Base-by-base conservation (phyloP, 441 rosid species). In the Viola pubescens region DNA sequence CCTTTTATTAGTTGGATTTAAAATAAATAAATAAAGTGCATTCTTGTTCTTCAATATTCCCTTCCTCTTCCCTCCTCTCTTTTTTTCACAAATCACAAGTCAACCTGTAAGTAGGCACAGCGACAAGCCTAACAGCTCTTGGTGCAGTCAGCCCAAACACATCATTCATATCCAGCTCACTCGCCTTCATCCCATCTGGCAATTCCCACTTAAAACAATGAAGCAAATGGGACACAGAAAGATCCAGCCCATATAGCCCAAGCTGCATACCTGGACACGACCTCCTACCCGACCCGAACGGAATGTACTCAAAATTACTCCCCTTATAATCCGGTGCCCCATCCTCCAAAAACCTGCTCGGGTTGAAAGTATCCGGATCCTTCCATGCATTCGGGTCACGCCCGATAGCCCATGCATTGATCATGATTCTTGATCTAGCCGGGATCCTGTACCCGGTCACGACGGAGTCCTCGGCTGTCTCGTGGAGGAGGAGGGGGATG, bases 211-310 rank as follows among this genome's bases (percentile, higher is more conserved):
- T 64, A 67, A 88, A 88, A 46, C 75, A 83, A 62, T 88, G 91
- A 12, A 86, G 79, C 70, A 88, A 61, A 63, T 86, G 71, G 9
- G 82, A 87, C 39, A 82, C 89, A 0, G 77, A 71, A 6, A 76
- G 70, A 49, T 88, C 91, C 43, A 84, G 63, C 7, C 71, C 81
- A 61, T 88, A 84, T 52, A 88, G 61, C 67, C 96, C 94, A 6
- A 88, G 71, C 59, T 88, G 96, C 96, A 84, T 86, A 3, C 90
- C 96, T 1, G 92, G 96, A 50, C 95, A 88, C 0, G 95, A 85
- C 70, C 91, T 72, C 26, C 95, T 69, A 62, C 95, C 95, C 60
- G 90, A 88, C 66, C 96, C 94, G 14, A 84, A 83, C 1, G 88
- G 87, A 6, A 88, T 75, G 52, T 65, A 83, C 73, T 88, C 90